A percentile compares a stretch with the other conserved stretches of the same genome.
Evolutionary conservation across 2,329 filamentous ascomycete genomes (phyloP).

Genomic region (Penicillium sp.): DNA sequence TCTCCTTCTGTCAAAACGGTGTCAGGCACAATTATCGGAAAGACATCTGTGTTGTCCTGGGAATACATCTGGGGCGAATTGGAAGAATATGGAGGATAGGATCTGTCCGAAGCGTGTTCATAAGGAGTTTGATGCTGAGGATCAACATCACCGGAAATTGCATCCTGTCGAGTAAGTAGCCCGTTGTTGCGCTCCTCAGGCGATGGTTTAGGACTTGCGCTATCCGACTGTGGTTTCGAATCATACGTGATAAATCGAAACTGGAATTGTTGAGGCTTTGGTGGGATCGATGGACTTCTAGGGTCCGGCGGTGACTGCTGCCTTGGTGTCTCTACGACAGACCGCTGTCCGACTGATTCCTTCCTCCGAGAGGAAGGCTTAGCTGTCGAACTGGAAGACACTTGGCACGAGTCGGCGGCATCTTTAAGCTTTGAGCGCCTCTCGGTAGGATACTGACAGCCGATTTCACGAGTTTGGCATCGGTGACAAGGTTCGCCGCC

Average conservation of each 20-base stretch:
- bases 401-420: constrained; percentile 15
- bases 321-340: not conserved
- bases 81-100: constrained; percentile 13
- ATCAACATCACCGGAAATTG: not conserved
- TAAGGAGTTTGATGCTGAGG: not conserved
- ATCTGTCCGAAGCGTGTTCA: constrained; percentile 9
- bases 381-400: not conserved
- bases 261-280: constrained; percentile 22
- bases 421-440: constrained; percentile 31
- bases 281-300: constrained; percentile 11
- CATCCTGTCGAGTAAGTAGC: not conserved
- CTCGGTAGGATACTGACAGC: constrained; percentile 39
- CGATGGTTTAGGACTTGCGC: not conserved
- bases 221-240: not conserved
- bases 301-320: not conserved
- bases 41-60: not conserved
- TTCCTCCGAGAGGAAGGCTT: not conserved
- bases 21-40: not conserved
- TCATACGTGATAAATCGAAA: constrained; percentile 17
- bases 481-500: constrained; percentile 35
- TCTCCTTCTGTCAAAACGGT: not conserved
- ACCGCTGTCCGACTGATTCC: not conserved
- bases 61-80: constrained; percentile 13
- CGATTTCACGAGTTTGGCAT: constrained; percentile 34
- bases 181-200: not conserved